Evolutionary conservation across 2,329 filamentous ascomycete genomes (phyloP).

Genomic region (Cercospora zeae-maydis): DNA sequence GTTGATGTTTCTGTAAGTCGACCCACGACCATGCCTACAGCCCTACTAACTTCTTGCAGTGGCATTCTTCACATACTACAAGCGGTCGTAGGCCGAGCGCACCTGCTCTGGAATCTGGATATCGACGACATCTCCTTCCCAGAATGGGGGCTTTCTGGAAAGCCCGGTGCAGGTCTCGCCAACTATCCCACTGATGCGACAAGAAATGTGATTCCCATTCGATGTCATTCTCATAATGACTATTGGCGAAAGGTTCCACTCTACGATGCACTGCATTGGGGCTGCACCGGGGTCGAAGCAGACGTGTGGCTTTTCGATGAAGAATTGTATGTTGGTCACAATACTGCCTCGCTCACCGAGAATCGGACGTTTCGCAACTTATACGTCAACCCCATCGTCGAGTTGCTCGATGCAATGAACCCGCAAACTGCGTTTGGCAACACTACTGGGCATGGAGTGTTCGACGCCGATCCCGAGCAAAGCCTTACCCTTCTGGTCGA

Average conservation of each 20-base stretch:
- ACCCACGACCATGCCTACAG: background rate
- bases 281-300: slow-evolving; percentile 63
- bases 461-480: slow-evolving; percentile 39
- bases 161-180: slow-evolving; percentile 36
- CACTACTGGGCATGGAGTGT: slow-evolving; percentile 50
- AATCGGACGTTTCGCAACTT: slow-evolving; percentile 59
- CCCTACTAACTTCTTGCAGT: slow-evolving; percentile 30
- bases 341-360: slow-evolving; percentile 50
- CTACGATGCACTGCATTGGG: slow-evolving; percentile 56
- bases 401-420: slow-evolving; percentile 56
- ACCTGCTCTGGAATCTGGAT: slow-evolving; percentile 39
- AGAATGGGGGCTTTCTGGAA: slow-evolving; percentile 43
- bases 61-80: slow-evolving; percentile 44
- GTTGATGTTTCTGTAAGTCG: slow-evolving; percentile 24
- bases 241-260: slow-evolving; percentile 64
- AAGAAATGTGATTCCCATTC: slow-evolving; percentile 50
- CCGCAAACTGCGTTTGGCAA: slow-evolving; percentile 47
- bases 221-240: slow-evolving; percentile 67
- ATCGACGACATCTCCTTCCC: slow-evolving; percentile 32
- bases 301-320: slow-evolving; percentile 63
- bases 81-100: slow-evolving; percentile 38
- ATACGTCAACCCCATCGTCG: slow-evolving; percentile 62
- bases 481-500: slow-evolving; percentile 64
- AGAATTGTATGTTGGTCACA: slow-evolving; percentile 63
- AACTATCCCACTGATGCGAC: slow-evolving; percentile 41